Evolutionary conservation across 306 rosid genomes (phyloP).

Genomic region (Medicago arabica): DNA sequence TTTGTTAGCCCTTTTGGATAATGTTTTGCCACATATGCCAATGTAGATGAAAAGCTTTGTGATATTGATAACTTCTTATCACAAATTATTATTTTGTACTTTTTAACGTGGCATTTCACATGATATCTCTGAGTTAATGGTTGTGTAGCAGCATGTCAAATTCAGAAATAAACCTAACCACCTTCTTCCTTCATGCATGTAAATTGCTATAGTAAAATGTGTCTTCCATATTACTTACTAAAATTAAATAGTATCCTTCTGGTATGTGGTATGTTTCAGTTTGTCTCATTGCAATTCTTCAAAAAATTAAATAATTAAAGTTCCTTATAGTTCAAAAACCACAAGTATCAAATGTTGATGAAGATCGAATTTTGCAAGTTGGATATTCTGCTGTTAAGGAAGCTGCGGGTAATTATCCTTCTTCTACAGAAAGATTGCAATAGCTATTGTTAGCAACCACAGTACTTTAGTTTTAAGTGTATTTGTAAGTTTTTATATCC

Average conservation of each 20-base stretch:
- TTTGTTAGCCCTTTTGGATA: neutral
- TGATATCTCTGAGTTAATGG: neutral
- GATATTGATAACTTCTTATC: neutral
- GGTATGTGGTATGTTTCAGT: neutral
- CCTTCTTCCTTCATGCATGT: too few relatives aligned
- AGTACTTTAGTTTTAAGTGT: too few relatives aligned
- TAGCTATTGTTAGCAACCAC: slow-evolving; percentile 9
- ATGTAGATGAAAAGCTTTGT: neutral
- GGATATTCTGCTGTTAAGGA: slow-evolving; percentile 73
- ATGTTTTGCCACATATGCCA: neutral
- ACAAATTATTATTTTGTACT: neutral
- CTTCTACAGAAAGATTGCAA: slow-evolving; percentile 10
- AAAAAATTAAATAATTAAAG: neutral
- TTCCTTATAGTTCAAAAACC: neutral
- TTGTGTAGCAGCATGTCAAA: neutral
- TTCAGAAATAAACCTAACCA: too few relatives aligned
- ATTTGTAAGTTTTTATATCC: too few relatives aligned
- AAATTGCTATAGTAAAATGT: too few relatives aligned
- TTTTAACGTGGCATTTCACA: neutral
- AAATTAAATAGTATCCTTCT: neutral
- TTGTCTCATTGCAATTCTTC: neutral
- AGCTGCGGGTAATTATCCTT: slow-evolving; percentile 62
- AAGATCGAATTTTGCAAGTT: slow-evolving; percentile 54
- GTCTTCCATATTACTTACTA: neutral
- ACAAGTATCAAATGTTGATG: slow-evolving; percentile 30